A percentile compares a stretch with the other conserved stretches of the same genome.
Conservation (phyloP, 202 grass and related monocot genomes). For the Brachypodium distachyon region DNA sequence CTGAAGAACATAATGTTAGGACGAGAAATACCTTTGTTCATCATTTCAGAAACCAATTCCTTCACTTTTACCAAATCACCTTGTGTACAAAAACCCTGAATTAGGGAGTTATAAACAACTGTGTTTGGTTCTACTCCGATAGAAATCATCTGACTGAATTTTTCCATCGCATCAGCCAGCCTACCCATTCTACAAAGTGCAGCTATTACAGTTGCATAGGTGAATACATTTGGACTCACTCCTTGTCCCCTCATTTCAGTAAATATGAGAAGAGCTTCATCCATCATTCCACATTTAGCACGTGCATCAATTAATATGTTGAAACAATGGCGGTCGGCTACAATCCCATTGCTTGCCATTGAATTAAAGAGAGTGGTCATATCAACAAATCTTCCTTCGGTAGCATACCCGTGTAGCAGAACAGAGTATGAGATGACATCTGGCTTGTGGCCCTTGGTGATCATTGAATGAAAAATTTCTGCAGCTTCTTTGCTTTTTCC, state of each 20-base stretch:
- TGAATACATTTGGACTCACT: background rate
- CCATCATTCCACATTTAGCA: too few relatives aligned
- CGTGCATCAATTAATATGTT: background rate
- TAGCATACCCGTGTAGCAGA: background rate
- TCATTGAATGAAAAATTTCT: background rate
- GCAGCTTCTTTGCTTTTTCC: background rate
- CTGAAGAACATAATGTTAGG: constrained; percentile 32
- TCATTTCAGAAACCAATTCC: constrained; percentile 34
- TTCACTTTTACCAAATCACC: background rate
- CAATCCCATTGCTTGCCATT: too few relatives aligned
- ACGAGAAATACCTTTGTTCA: constrained; percentile 17
- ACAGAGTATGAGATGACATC: background rate
- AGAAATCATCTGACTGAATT: background rate
- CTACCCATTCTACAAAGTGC: background rate
- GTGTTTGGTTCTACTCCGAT: background rate
- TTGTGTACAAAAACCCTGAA: background rate
- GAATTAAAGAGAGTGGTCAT: background rate
- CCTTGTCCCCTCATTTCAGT: background rate
- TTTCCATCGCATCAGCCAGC: background rate
- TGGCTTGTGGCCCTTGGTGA: background rate
- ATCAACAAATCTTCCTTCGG: background rate
- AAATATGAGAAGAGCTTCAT: background rate
- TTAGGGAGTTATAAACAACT: background rate
- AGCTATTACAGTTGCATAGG: too few relatives aligned
- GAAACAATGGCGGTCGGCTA: background rate